These are phyloP conservation scores for Epichloe uncinata DNA, from an alignment of 2,329 filamentous ascomycete species.

Conservation along the genomic window DNA sequence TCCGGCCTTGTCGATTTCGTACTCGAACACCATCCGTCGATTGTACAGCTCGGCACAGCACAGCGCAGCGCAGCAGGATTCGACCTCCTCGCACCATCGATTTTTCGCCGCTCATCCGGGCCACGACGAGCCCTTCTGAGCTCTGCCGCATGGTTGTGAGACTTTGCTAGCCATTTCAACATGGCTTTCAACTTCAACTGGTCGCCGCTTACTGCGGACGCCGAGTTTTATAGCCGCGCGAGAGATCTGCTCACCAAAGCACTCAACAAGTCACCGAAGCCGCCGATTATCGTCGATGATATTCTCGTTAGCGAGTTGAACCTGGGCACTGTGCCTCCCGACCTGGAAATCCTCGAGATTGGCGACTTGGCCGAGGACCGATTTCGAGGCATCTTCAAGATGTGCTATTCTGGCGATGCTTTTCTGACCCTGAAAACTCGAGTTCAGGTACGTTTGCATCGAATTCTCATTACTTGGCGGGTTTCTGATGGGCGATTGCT, in stretches of 20 bases:
- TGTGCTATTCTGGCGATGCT: constrained; percentile 93
- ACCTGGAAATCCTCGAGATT: constrained; percentile 94
- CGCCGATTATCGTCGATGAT: constrained; percentile 97
- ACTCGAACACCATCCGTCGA: no score
- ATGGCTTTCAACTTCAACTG: constrained; percentile 99
- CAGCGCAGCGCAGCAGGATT: background rate
- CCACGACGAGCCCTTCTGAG: constrained; percentile 9
- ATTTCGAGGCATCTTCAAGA: constrained; percentile 97
- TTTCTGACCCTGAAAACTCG: constrained; percentile 90
- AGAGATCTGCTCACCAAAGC: constrained; percentile 90
- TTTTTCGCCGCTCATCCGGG: constrained; percentile 4
- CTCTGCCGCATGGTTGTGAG: constrained; percentile 20
- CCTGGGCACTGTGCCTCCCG: constrained; percentile 83
- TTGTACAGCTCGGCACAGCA: no score
- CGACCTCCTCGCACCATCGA: constrained; percentile 1
- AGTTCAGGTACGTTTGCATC: constrained; percentile 57
- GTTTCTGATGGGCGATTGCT: constrained; percentile 5
- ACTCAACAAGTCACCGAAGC: constrained; percentile 94
- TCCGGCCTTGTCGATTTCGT: no score
- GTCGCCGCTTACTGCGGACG: constrained; percentile 95
- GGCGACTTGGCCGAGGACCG: constrained; percentile 93
- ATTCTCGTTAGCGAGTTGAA: constrained; percentile 98
- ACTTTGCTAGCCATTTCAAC: constrained; percentile 33
- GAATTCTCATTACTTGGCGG: constrained; percentile 7
- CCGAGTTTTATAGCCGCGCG: constrained; percentile 76